phyloP scores from a whole-genome alignment of 2,329 filamentous ascomycete species.

The Aspergillus unguis region DNA sequence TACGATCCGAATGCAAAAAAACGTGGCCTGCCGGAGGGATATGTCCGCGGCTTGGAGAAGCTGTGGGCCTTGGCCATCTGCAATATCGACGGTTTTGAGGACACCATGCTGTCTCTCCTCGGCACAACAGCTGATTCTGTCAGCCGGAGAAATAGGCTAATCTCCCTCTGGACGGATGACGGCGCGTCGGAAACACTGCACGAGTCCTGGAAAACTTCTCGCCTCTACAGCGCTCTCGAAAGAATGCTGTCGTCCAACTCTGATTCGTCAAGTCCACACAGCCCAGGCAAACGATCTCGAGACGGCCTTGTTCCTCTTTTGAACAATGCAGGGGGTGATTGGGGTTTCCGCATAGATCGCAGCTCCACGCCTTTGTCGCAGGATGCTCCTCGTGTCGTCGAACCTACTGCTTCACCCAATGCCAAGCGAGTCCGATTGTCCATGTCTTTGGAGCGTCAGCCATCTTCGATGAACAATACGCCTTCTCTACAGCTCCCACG shows the following conservation, averaged over 20 bases:
- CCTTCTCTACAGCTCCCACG: conserved; percentile 42
- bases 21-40: conserved; percentile 46
- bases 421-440: conserved; percentile 30
- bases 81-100: conserved; percentile 45
- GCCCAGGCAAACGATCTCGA: conserved; percentile 34
- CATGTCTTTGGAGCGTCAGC: conserved; percentile 15
- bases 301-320: conserved; percentile 27
- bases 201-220: conserved; percentile 44
- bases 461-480: conserved; percentile 2
- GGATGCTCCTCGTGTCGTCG: conserved; percentile 31
- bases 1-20: conserved; percentile 47
- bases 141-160: conserved; percentile 31
- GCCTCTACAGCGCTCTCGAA: conserved; percentile 39
- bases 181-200: conserved; percentile 42
- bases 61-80: conserved; percentile 44
- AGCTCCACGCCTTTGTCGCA: conserved; percentile 27
- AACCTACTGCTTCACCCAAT: conserved; percentile 21
- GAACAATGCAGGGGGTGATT: conserved; percentile 20
- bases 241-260: conserved; percentile 39
- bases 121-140: conserved; percentile 34
- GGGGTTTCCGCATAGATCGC: conserved; percentile 32
- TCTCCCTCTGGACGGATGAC: conserved; percentile 41
- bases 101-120: conserved; percentile 38
- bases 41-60: conserved; percentile 47
- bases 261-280: conserved; percentile 21